Base-by-base conservation (phyloP, 371 early-diverging fungal genomes). In the Mortierella sp. region DNA sequence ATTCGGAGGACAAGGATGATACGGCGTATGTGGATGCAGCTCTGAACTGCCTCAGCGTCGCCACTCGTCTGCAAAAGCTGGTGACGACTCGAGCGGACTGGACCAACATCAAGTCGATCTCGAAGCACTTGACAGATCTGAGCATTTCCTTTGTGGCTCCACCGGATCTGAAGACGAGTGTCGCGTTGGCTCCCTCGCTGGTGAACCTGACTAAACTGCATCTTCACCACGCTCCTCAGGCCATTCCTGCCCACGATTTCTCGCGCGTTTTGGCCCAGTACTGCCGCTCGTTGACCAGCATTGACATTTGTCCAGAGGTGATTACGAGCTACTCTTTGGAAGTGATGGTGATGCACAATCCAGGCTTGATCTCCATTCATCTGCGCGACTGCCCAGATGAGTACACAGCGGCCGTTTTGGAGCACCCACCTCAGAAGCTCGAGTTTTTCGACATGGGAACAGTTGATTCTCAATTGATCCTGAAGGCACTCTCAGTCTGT, bases 361-460 rank as follows among this genome's bases (percentile, higher is more conserved):
- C 66, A 16, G 56, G 55, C 2, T 52, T 76, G 31, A 42, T 59
- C 3, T 69, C 78, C 26, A 76, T 76, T 51, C 45, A 70, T 49
- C 54, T 76, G 26, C 70, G 78, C 16, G 48, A 76, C 51, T 76
- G 78, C 42, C 70, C 78, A 9, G 78, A 76, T 46, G 24, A 4
- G 3, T 70, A 76, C 49, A 66, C 78, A 0, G 47, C 59, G 5
- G 78, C 78, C 0, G 78, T 76, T 9, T 48, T 76, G 59, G 59
- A 66, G 42, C 49, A 76, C 26, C 70, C 78, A 9, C 78, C 78
- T 5, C 66, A 57, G 55, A 58, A 58, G 14, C 78, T 76, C 52
- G 66, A 76, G 51, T 61, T 65, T 14, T 76, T 76, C 43, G 78
- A 76, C 30, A 76, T 76, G 78, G 78, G 78, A 26, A 66, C 58